A percentile compares a stretch with the other conserved stretches of the same genome.
Conservation (phyloP, 768 basidiomycete species). For the Rhodotorula graminis region DNA sequence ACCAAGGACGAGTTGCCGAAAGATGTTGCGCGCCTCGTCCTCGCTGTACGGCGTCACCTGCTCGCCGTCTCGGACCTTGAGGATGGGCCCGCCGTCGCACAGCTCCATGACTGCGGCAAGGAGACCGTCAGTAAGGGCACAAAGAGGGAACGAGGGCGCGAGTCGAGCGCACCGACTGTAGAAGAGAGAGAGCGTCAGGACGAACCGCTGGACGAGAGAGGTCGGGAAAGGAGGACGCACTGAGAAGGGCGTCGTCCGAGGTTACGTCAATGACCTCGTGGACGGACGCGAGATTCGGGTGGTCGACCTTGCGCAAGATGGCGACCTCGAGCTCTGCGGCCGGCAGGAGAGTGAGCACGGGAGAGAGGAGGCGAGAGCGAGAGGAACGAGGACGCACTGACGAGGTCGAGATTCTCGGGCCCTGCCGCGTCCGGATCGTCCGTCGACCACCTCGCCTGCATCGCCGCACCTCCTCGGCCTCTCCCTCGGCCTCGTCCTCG, state of each 20-base stretch:
- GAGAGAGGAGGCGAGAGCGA: rapidly evolving
- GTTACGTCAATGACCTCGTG: conserved; percentile 42
- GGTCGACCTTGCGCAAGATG: conserved; percentile 40
- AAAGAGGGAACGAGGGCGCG: no score
- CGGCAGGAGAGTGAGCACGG: no score
- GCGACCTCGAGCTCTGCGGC: conserved; percentile 27
- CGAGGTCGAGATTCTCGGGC: conserved; percentile 33
- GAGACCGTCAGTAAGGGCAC: background rate
- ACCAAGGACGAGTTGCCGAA: conserved; percentile 41
- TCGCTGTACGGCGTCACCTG: conserved; percentile 27
- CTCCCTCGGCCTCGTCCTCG: conserved; percentile 9
- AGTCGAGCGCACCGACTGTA: conserved; percentile 12
- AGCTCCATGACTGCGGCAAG: conserved; percentile 32
- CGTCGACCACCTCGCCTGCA: background rate
- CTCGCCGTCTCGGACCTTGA: conserved; percentile 24
- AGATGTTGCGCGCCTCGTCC: conserved; percentile 39
- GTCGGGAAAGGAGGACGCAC: conserved; percentile 6
- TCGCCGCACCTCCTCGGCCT: conserved; percentile 13
- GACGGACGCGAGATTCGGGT: conserved; percentile 33
- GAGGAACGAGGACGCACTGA: background rate
- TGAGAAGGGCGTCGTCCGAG: conserved; percentile 38
- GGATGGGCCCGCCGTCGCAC: conserved; percentile 35
- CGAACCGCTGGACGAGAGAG: background rate
- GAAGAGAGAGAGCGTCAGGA: background rate
- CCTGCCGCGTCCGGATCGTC: conserved; percentile 18